These are phyloP conservation scores for Barbarea vulgaris DNA, from an alignment of 345 rosid genomes.

Conservation along the genomic window DNA sequence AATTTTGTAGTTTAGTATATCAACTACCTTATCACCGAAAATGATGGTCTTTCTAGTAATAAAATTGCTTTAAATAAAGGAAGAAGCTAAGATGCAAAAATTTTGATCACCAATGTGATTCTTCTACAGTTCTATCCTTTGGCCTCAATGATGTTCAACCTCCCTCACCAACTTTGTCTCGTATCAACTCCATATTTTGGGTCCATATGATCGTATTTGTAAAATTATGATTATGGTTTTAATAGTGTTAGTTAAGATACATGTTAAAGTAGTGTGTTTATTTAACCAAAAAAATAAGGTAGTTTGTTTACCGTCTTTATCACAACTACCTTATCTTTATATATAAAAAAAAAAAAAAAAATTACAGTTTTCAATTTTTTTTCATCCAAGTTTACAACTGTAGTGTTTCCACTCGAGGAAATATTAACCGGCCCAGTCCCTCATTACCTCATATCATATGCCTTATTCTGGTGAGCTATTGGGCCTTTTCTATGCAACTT, in stretches of 20 bases:
- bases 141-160: constrained; percentile 14
- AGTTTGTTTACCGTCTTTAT: not conserved
- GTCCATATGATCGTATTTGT: not conserved
- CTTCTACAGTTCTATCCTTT: constrained; percentile 1
- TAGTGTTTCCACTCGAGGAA: no score
- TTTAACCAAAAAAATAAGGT: no score
- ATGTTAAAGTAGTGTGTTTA: not conserved
- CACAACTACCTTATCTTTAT: not conserved
- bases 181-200: not conserved
- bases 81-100: constrained; percentile 4
- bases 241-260: not conserved
- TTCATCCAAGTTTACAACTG: not conserved
- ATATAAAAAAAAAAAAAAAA: no score
- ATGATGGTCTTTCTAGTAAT: constrained; percentile 1
- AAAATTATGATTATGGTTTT: not conserved
- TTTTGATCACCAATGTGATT: not conserved
- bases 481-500: not conserved
- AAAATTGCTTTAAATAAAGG: not conserved
- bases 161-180: not conserved
- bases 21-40: not conserved
- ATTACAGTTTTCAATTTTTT: not conserved
- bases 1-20: not conserved
- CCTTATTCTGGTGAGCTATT: not conserved
- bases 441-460: not conserved
- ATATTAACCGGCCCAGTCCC: not conserved